Evolutionary conservation across 352 stramenopile genomes (phyloP).

Genomic region (Globisporangium ultimum): DNA sequence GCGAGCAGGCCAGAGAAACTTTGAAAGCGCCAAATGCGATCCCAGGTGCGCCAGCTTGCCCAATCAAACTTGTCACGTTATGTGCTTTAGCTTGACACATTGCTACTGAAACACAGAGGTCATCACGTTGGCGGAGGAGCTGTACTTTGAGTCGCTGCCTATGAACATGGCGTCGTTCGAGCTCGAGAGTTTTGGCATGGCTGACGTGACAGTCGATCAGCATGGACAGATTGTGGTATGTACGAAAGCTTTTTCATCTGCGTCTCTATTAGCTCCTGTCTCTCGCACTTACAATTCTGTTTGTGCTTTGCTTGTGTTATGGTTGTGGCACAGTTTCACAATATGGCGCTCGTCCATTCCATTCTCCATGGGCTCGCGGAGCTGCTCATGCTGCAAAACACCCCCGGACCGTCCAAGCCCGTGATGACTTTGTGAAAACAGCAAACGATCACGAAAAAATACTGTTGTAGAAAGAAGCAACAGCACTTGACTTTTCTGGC

Average conservation of each 20-base stretch:
- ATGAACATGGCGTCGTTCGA: conserved; percentile 51
- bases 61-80: neutral
- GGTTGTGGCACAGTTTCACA: conserved; percentile 31
- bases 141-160: conserved; percentile 54
- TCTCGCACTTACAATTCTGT: neutral
- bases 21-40: neutral
- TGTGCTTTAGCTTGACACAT: conserved; percentile 7
- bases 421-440: conserved; percentile 40
- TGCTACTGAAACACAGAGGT: conserved; percentile 26
- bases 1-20: conserved; percentile 22
- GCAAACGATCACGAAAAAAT: neutral
- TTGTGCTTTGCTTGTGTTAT: neutral
- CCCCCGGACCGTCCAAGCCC: conserved; percentile 25
- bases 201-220: conserved; percentile 36
- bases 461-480: neutral
- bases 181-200: conserved; percentile 44
- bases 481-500: neutral
- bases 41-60: neutral
- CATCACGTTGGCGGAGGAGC: conserved; percentile 42
- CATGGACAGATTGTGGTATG: conserved; percentile 43
- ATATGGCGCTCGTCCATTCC: conserved; percentile 43
- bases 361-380: conserved; percentile 46
- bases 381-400: conserved; percentile 38
- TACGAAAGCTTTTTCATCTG: conserved; percentile 3
- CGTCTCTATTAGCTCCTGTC: neutral